Evolutionary conservation across 176 grass and related monocot genomes (phyloP).

Genomic region (Paspalum vaginatum): DNA sequence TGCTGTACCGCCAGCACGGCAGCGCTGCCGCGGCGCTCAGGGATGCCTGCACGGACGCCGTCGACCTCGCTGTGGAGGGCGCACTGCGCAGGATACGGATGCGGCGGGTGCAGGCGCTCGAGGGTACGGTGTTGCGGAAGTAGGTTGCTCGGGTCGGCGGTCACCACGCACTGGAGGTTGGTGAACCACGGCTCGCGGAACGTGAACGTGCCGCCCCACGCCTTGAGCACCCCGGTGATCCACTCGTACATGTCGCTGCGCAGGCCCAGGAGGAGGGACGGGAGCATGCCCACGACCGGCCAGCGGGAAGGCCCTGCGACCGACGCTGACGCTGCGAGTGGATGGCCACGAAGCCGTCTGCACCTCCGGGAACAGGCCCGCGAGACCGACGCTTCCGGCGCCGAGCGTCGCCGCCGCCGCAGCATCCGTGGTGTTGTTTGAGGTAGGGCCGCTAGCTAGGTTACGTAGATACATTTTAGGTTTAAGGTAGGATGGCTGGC

Average conservation of each 20-base stretch:
- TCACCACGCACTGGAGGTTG: conserved; percentile 89
- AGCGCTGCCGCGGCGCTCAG: conserved; percentile 37
- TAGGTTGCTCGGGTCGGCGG: conserved; percentile 87
- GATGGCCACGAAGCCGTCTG: conserved; percentile 65
- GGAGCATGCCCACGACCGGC: conserved; percentile 90
- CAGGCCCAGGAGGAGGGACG: conserved; percentile 72
- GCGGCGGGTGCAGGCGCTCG: conserved; percentile 35
- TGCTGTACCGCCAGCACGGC: conserved; percentile 58
- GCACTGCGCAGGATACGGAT: conserved; percentile 42
- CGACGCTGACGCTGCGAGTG: conserved; percentile 64
- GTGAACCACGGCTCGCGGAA: conserved; percentile 82
- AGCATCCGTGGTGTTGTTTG: not conserved
- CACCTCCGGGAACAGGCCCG: conserved; percentile 49
- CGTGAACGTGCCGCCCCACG: conserved; percentile 79
- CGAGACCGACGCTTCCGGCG: not conserved
- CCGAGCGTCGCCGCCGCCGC: not conserved
- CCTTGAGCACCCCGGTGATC: conserved; percentile 66
- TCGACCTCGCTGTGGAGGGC: conserved; percentile 66
- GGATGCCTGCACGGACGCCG: conserved; percentile 46
- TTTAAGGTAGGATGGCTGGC: no score
- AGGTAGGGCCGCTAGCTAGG: no score
- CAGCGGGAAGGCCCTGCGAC: conserved; percentile 66
- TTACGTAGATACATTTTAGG: no score
- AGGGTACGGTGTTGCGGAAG: not conserved
- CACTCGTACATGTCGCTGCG: conserved; percentile 90